A percentile compares a stretch with the other conserved stretches of the same genome.
Evolutionary conservation across 306 rosid genomes (phyloP).

Genomic region (Vachellia collinsii): DNA sequence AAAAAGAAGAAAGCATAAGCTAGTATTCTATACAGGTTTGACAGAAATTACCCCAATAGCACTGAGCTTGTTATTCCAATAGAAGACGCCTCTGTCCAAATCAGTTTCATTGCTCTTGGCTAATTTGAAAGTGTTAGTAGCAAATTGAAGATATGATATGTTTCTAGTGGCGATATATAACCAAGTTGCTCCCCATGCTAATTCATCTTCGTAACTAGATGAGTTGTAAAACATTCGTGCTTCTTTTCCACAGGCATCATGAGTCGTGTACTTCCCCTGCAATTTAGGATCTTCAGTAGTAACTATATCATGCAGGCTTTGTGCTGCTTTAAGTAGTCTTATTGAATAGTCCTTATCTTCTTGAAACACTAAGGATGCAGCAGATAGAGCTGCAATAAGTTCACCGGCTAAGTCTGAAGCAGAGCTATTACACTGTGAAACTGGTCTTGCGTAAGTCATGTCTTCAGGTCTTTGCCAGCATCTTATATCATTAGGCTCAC

Average conservation of each 20-base stretch:
- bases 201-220: conserved; percentile 65
- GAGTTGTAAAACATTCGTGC: conserved; percentile 62
- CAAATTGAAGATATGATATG: conserved; percentile 52
- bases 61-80: conserved; percentile 80
- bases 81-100: conserved; percentile 56
- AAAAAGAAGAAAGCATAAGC: not conserved
- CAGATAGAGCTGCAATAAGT: conserved; percentile 76
- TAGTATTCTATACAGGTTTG: conserved; percentile 11
- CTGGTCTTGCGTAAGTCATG: too few species aligned
- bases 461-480: conserved; percentile 87
- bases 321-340: conserved; percentile 56
- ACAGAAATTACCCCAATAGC: conserved; percentile 58
- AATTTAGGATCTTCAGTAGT: conserved; percentile 43
- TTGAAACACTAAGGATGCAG: conserved; percentile 71
- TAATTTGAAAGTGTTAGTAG: conserved; percentile 44
- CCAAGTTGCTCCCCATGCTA: conserved; percentile 92
- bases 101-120: conserved; percentile 51
- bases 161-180: conserved; percentile 67
- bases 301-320: conserved; percentile 47
- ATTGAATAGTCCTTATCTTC: conserved; percentile 56
- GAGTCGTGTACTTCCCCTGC: conserved; percentile 63
- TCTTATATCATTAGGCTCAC: conserved; percentile 49
- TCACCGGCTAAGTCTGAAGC: conserved; percentile 87
- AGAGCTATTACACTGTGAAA: conserved; percentile 59
- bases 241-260: conserved; percentile 72